Evolutionary conservation across 2,329 filamentous ascomycete genomes (phyloP).

Genomic region (Xenoacremonium recifei): DNA sequence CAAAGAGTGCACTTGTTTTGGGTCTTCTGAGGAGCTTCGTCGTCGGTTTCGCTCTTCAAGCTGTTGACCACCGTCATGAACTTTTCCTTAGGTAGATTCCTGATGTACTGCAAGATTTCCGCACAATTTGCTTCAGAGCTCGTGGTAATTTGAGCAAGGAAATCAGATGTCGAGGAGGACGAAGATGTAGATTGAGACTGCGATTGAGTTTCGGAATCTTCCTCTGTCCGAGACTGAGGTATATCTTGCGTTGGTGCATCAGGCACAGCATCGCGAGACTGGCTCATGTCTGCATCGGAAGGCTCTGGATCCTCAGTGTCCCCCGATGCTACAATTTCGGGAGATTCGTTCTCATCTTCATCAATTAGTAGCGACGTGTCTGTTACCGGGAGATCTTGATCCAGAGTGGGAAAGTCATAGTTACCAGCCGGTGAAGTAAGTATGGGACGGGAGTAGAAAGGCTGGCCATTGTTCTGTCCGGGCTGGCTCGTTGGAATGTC

Average conservation of each 20-base stretch:
- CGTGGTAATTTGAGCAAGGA: not conserved
- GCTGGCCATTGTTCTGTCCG: too few relatives aligned
- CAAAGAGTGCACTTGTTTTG: constrained; percentile 29
- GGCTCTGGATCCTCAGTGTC: too few relatives aligned
- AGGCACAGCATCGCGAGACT: not conserved
- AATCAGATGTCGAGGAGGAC: constrained; percentile 1
- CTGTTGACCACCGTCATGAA: too few relatives aligned
- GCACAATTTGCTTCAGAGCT: constrained; percentile 1
- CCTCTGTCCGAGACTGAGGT: too few relatives aligned
- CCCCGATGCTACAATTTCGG: not conserved
- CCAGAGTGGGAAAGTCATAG: not conserved
- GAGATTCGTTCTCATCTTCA: not conserved
- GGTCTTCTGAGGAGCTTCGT: constrained; percentile 11
- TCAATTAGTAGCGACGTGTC: too few relatives aligned
- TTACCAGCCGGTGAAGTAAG: too few relatives aligned
- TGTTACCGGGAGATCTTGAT: too few relatives aligned
- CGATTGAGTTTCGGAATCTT: constrained; percentile 9
- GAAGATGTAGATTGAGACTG: not conserved
- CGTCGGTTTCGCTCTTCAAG: constrained; percentile 18
- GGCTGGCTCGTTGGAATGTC: constrained; percentile 6
- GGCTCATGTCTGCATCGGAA: not conserved
- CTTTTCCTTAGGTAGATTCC: constrained; percentile 29
- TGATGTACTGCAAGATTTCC: constrained; percentile 19
- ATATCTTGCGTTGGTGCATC: too few relatives aligned
- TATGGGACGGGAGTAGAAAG: too few relatives aligned